phyloP scores from a whole-genome alignment of 2,329 filamentous ascomycete genomes.

The Amesomyces nigricolor region DNA sequence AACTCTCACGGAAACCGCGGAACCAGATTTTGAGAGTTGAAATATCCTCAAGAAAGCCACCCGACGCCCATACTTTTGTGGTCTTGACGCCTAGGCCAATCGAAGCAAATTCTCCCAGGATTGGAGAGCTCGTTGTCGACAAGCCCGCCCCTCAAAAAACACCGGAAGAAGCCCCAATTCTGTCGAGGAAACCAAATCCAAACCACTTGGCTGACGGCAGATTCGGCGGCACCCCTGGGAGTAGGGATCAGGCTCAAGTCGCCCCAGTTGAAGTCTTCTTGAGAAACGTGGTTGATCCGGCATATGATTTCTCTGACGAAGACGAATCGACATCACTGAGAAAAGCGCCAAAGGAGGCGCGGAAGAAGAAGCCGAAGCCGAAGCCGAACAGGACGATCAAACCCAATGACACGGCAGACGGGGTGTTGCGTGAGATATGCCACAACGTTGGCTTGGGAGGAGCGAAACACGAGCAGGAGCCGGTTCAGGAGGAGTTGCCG shows the following conservation, averaged over 20 bases:
- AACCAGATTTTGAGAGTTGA: constrained; percentile 24
- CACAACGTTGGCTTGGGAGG: background rate
- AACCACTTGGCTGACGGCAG: background rate
- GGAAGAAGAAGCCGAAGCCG: background rate
- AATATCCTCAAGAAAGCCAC: constrained; percentile 7
- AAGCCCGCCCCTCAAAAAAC: background rate
- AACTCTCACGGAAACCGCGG: constrained; percentile 16
- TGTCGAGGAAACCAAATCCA: background rate
- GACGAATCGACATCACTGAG: constrained; percentile 27
- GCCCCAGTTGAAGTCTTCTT: constrained; percentile 18
- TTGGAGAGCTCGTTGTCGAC: background rate
- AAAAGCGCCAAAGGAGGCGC: no score
- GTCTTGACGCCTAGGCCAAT: constrained; percentile 16
- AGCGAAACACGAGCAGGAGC: background rate
- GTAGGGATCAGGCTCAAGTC: background rate
- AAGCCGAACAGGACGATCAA: background rate
- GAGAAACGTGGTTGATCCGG: constrained; percentile 25
- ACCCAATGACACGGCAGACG: background rate
- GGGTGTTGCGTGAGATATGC: background rate
- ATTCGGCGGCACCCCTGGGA: background rate
- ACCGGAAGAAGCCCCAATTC: background rate
- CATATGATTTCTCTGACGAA: constrained; percentile 35
- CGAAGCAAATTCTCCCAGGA: background rate
- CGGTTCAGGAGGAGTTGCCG: background rate
- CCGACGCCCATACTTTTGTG: constrained; percentile 13